Percentiles rank a stretch among this genome's conserved stretches.
Conservation (phyloP, 2,329 filamentous ascomycete species). For the Ceratocystiopsis sp. region DNA sequence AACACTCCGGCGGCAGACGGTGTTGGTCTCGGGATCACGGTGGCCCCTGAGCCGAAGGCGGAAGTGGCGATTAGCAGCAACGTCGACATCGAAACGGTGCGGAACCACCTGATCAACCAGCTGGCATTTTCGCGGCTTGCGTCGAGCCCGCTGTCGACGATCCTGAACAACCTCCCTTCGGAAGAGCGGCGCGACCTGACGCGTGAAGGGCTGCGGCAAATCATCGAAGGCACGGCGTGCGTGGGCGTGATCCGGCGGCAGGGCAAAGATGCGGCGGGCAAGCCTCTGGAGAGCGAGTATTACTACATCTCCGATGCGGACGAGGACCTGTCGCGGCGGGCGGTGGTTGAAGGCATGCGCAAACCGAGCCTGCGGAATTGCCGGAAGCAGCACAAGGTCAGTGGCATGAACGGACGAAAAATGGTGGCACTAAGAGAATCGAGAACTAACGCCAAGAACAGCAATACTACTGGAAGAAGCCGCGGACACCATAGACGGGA, state of each 20-base stretch:
- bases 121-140: conserved; percentile 86
- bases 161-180: conserved; percentile 68
- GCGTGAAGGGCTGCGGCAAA: conserved; percentile 45
- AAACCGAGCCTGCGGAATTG: conserved; percentile 83
- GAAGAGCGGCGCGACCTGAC: conserved; percentile 43
- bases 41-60: conserved; percentile 1
- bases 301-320: conserved; percentile 90
- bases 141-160: conserved; percentile 76
- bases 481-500: conserved; percentile 32
- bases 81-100: conserved; percentile 31
- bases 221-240: conserved; percentile 60
- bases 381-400: conserved; percentile 93
- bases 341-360: conserved; percentile 69
- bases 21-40: conserved; percentile 11
- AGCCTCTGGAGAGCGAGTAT: conserved; percentile 86
- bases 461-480: conserved; percentile 57
- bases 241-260: conserved; percentile 78
- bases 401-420: conserved; percentile 11
- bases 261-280: conserved; percentile 91
- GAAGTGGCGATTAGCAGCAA: conserved; percentile 8
- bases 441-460: conserved; percentile 13
- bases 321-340: conserved; percentile 56
- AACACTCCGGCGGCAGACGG: not conserved
- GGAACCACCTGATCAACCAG: conserved; percentile 88
- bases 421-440: conserved; percentile 5